Base-by-base conservation (phyloP, 163 green algal species). In the Chlorella variabilis region DNA sequence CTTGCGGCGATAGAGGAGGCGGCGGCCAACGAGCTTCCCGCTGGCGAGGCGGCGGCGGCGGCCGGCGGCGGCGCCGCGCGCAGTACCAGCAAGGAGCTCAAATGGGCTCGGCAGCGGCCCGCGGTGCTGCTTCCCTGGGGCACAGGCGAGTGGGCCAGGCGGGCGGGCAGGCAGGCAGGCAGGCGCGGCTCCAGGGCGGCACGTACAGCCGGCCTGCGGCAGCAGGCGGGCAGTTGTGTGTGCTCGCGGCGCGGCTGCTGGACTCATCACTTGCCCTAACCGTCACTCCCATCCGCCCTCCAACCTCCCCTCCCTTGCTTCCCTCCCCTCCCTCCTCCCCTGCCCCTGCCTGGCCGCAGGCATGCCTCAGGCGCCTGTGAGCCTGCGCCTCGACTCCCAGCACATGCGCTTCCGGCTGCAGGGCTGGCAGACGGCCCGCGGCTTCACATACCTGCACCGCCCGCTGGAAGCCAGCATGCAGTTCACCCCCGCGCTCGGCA, bases 361-460 rank as follows among this genome's bases (percentile, higher is more conserved):
- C 51, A n/a, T n/a, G 51, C 51, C 51, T 25, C 51, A 62, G 7
- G 36, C n/a, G 8, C 59, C 59, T 21, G 59, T 67, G 5, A 39
- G 20, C 5, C 27, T 67, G 27, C 59, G 59, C 20, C 59, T 67
- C 7, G 59, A 67, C 59, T 67, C 59, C 29, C 59, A 17, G 3
- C 38, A 4, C 27, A 38, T 38, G n/a, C 59, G 29, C n/a, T 67
- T 39, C 59, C 38, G 29, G 21, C 33, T 78, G 33, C 48, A 82
- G 34, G 76, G 76, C 23, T 82, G 76, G 76, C 76, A 82, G 76
- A 82, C 76, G 5, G 54, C 59, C 8, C 49, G 66, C 2, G 76
- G 63, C 11, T 82, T 75, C 49, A 38, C 31, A 15, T 69, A 69
- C 48, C 27, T 82, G 45, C 31, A 36, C n/a, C 62, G 63, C 9